Conservation (phyloP, 108 stramenopile genomes). For the Schizochytrium sp. region DNA sequence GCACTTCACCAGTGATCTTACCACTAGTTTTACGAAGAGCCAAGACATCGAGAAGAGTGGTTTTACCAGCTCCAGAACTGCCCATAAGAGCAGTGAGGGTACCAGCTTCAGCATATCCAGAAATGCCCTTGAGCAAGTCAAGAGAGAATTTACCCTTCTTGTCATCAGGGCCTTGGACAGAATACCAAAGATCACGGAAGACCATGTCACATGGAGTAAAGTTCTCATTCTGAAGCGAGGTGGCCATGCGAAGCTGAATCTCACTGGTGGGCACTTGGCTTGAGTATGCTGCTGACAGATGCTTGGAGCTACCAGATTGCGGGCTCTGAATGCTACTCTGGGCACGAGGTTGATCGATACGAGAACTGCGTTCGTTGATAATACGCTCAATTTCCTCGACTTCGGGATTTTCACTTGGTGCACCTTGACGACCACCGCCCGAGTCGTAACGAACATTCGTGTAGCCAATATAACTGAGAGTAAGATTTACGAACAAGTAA, state of each 20-base stretch:
- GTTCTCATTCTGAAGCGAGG: slow-evolving; percentile 51
- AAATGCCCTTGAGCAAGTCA: slow-evolving; percentile 58
- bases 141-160: not conserved
- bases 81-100: slow-evolving; percentile 69
- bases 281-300: not conserved
- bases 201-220: not conserved
- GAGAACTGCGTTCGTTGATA: not conserved
- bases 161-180: not conserved
- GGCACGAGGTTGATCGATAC: not conserved
- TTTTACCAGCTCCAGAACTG: slow-evolving; percentile 76
- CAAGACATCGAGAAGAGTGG: slow-evolving; percentile 80
- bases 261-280: not conserved
- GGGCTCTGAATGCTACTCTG: not conserved
- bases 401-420: slow-evolving; percentile 33
- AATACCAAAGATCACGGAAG: slow-evolving; percentile 58
- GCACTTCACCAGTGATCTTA: slow-evolving; percentile 16
- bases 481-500: not conserved
- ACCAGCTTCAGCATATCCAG: slow-evolving; percentile 62
- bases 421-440: not conserved
- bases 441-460: not conserved
- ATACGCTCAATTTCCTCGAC: not conserved
- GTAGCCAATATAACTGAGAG: not conserved
- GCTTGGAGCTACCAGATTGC: not conserved
- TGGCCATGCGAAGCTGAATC: not conserved
- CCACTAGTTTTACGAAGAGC: slow-evolving; percentile 77